These are phyloP conservation scores for Colletotrichum musicola DNA, from an alignment of 2,329 filamentous ascomycete species.

Conservation along the genomic window DNA sequence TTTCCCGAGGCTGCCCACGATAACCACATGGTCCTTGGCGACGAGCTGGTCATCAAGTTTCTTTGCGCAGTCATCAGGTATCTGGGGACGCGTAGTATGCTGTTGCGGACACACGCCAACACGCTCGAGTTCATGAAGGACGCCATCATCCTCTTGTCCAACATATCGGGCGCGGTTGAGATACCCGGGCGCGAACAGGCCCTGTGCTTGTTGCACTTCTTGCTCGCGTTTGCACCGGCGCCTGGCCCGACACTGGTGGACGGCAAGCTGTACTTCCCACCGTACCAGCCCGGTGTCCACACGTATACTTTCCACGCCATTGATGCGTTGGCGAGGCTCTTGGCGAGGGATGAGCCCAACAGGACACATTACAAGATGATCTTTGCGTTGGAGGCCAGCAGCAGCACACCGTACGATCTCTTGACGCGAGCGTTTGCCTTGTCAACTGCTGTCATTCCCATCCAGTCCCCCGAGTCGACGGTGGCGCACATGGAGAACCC, in stretches of 20 bases:
- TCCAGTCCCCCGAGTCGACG: slow-evolving; percentile 55
- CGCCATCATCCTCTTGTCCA: slow-evolving; percentile 87
- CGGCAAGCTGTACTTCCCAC: slow-evolving; percentile 76
- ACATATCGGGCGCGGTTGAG: slow-evolving; percentile 84
- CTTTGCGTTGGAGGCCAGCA: slow-evolving; percentile 78
- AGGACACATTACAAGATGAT: slow-evolving; percentile 85
- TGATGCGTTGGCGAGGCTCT: slow-evolving; percentile 89
- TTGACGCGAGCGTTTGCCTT: slow-evolving; percentile 89
- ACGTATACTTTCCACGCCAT: slow-evolving; percentile 91
- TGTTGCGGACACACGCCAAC: slow-evolving; percentile 85
- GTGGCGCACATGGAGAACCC: slow-evolving; percentile 43
- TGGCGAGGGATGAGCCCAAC: slow-evolving; percentile 95
- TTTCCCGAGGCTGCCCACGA: slow-evolving; percentile 69
- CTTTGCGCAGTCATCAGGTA: slow-evolving; percentile 86
- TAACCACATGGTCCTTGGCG: slow-evolving; percentile 82
- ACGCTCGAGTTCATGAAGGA: slow-evolving; percentile 99
- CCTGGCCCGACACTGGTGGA: slow-evolving; percentile 73
- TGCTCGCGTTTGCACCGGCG: slow-evolving; percentile 88
- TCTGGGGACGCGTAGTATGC: slow-evolving; percentile 88
- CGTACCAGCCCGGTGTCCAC: slow-evolving; percentile 85
- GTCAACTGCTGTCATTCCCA: slow-evolving; percentile 86
- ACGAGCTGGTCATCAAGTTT: slow-evolving; percentile 84
- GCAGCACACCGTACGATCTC: slow-evolving; percentile 78
- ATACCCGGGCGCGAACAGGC: slow-evolving; percentile 90
- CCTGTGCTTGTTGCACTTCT: slow-evolving; percentile 85